These are phyloP conservation scores for Colletotrichum spinosum DNA, from an alignment of 2,329 filamentous ascomycete species.

Conservation along the genomic window DNA sequence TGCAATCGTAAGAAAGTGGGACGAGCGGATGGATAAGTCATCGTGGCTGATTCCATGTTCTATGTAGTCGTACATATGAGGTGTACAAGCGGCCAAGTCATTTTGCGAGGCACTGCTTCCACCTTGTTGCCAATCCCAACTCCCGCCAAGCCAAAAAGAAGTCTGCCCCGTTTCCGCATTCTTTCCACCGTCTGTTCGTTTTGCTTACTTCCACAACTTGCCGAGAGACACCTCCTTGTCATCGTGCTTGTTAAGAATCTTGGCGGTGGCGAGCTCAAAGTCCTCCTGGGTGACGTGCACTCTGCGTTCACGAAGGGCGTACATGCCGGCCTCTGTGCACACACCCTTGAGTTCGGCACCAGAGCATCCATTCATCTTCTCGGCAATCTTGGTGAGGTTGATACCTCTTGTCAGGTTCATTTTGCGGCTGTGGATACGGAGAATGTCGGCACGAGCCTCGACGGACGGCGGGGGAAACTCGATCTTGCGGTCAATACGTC, in stretches of 20 bases:
- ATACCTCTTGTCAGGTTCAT: constrained; percentile 99
- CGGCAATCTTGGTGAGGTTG: constrained; percentile 97
- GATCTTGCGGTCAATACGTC: constrained; percentile 98
- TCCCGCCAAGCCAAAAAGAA: constrained; percentile 36
- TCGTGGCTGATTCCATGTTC: constrained; percentile 36
- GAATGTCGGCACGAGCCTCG: constrained; percentile 95
- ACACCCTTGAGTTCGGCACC: constrained; percentile 98
- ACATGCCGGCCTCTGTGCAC: constrained; percentile 99
- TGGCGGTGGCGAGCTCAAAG: constrained; percentile 97
- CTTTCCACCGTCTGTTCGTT: not conserved
- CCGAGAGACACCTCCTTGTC: constrained; percentile 95
- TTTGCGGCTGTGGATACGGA: constrained; percentile 95
- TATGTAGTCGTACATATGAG: constrained; percentile 38
- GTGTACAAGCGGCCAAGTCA: constrained; percentile 33
- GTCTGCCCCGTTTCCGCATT: constrained; percentile 15
- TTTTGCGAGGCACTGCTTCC: constrained; percentile 27
- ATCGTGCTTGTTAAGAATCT: constrained; percentile 99
- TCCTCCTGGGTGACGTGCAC: constrained; percentile 99
- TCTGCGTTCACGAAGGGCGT: constrained; percentile 91
- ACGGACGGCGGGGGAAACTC: constrained; percentile 98
- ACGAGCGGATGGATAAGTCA: constrained; percentile 14
- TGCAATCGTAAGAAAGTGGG: too few relatives aligned
- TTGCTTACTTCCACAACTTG: constrained; percentile 74
- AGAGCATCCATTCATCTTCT: constrained; percentile 99
- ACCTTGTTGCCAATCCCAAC: constrained; percentile 22